Conservation (phyloP, 176 grass and related monocot species). For the Themeda triandra region DNA sequence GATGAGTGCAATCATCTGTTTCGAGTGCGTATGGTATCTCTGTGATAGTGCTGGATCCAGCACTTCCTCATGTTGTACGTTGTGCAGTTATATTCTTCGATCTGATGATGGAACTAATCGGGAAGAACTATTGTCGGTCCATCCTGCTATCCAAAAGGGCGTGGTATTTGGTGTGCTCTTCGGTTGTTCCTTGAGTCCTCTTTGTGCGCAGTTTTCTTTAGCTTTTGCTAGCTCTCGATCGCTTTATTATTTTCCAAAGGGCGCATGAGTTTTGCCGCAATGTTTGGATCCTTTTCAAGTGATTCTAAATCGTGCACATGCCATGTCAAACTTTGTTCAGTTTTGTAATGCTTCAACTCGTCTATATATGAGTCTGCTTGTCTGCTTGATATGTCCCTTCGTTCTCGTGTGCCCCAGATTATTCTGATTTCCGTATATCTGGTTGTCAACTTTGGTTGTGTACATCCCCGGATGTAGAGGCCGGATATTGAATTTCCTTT, state of each 20-base stretch:
- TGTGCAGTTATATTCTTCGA: not conserved
- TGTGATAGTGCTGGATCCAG: not conserved
- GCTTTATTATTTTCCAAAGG: not conserved
- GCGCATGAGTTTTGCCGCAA: not conserved
- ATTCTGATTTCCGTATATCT: not conserved
- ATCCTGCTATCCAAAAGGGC: not conserved
- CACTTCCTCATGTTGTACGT: not conserved
- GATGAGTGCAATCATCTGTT: not conserved
- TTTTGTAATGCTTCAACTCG: not conserved
- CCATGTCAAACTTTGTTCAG: slow-evolving; percentile 7
- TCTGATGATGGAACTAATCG: slow-evolving; percentile 8
- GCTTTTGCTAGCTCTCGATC: not conserved
- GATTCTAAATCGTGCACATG: slow-evolving; percentile 13
- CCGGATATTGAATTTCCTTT: too few relatives aligned
- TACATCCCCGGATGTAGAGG: too few relatives aligned
- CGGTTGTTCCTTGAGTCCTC: not conserved
- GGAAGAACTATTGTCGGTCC: not conserved
- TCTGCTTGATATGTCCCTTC: not conserved
- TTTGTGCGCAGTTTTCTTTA: not conserved
- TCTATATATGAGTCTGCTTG: not conserved
- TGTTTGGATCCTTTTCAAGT: not conserved
- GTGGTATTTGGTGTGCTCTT: slow-evolving; percentile 32
- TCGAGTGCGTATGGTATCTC: not conserved
- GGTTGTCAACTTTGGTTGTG: too few relatives aligned
- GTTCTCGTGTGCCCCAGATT: not conserved